A percentile compares a stretch with the other conserved stretches of the same genome.
phyloP scores from a whole-genome alignment of 163 green algal genomes.

The Coccomyxa subellipsoidea region DNA sequence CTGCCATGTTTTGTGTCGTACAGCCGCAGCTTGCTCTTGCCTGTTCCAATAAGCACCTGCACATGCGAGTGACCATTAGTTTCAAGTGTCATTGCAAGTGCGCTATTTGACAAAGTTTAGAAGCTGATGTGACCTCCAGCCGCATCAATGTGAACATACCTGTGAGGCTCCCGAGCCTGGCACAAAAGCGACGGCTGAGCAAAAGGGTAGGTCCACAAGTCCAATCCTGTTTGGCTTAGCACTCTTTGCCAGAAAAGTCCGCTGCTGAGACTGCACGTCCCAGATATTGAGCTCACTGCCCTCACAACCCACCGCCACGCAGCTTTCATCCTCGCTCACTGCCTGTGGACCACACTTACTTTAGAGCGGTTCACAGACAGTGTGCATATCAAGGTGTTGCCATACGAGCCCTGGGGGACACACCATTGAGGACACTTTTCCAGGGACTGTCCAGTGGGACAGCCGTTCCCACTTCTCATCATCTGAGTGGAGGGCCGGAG shows the following conservation, averaged over 20 bases:
- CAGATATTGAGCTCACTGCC: background rate
- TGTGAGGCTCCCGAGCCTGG: slow-evolving; percentile 24
- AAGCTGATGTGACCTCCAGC: no score
- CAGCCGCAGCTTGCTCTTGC: slow-evolving; percentile 69
- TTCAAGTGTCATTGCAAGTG: no score
- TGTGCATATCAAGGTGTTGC: background rate
- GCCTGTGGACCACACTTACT: background rate
- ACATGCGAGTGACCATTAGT: no score
- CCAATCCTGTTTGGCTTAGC: slow-evolving; percentile 52
- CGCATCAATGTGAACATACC: no score
- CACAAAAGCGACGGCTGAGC: slow-evolving; percentile 65
- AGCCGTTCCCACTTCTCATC: background rate
- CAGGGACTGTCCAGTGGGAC: background rate
- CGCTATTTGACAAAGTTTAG: no score
- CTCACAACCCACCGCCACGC: background rate
- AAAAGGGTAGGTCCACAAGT: slow-evolving; percentile 63
- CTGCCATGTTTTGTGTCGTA: slow-evolving; percentile 54
- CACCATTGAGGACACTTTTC: background rate
- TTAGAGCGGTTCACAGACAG: background rate
- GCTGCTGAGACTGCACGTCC: background rate
- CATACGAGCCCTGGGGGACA: no score
- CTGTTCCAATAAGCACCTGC: slow-evolving; percentile 55
- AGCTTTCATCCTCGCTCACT: background rate
- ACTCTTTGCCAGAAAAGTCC: slow-evolving; percentile 50
- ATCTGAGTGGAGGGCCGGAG: background rate